Base-by-base conservation (phyloP, 495 filamentous ascomycete species). In the Aspergillus olivimuriae region DNA sequence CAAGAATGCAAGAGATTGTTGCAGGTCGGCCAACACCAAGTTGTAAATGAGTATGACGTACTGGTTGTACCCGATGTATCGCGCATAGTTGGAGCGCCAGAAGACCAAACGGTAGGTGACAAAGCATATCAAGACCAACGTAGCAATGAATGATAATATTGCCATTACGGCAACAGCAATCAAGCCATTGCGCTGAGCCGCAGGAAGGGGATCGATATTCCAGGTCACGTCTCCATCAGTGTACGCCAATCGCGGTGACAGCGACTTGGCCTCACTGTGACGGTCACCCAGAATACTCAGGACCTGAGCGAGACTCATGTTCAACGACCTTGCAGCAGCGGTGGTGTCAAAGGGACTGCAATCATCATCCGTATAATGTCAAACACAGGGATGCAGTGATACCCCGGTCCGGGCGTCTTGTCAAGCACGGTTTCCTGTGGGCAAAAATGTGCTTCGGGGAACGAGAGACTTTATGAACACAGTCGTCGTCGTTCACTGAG, bases 11-110 rank as follows among this genome's bases (percentile, higher is more conserved):
- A 77, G 62, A 0, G 81, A 68, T 57, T 87, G 84, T 52, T 84
- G 81, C 35, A 89, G 67, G 57, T 89, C 85, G 41, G 85, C 85
- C 35, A 88, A 54, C 3, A 89, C 63, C 14, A 89, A 74, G 56
- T 87, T 87, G 56, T 80, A 82, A 33, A 89, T 80, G 11, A 90
- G 70, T 32, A 88, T 50, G 3, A 89, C 70, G 48, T 84, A 87
- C 57, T 90, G 84, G 56, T 88, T 88, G 62, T 76, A 76, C 50
- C 67, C 62, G 36, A 69, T 69, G 41, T 71, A 71, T 16, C 64
- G 55, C 15, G 57, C 39, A 41, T 74, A 73, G 44, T 62, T 70
- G 15, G 53, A 56, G 17, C 67, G 69, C 80, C 80, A 82, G 44
- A 70, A 68, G 18, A 82, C 47, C 17, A 84, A 58, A 44, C 76